Evolutionary conservation across 139 green algal genomes (phyloP).

Genomic region (Mesotaenium endlicherianum): DNA sequence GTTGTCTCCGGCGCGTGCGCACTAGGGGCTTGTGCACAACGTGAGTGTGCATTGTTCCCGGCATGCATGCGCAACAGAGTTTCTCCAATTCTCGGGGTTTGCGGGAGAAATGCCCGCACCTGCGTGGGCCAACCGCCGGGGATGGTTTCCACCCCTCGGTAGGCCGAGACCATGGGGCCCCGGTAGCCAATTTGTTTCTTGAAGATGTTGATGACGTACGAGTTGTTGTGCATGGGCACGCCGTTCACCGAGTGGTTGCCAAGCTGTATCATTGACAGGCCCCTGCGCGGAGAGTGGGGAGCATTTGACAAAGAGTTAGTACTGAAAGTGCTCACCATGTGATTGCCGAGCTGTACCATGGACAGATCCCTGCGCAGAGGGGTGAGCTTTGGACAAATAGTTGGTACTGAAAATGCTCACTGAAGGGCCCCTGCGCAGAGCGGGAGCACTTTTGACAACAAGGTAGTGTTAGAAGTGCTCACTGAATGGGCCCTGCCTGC

Average conservation of each 20-base stretch:
- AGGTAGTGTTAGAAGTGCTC: too few relatives aligned
- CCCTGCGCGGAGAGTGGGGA: neutral
- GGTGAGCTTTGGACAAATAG: too few relatives aligned
- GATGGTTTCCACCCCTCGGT: neutral
- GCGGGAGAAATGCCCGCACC: neutral
- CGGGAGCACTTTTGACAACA: too few relatives aligned
- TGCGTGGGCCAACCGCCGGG: slow-evolving; percentile 13
- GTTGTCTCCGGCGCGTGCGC: neutral
- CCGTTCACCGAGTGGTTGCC: neutral
- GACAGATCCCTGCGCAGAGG: too few relatives aligned
- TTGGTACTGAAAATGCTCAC: too few relatives aligned
- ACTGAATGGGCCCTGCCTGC: too few relatives aligned
- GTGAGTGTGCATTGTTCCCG: neutral
- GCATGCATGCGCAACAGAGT: neutral
- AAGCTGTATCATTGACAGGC: neutral
- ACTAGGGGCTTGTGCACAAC: neutral
- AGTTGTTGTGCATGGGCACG: slow-evolving; percentile 4
- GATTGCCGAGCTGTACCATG: too few relatives aligned
- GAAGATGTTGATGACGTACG: slow-evolving; percentile 20
- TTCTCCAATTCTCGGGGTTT: neutral
- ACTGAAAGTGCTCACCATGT: too few relatives aligned
- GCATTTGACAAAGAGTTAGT: too few relatives aligned
- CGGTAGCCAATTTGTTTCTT: neutral
- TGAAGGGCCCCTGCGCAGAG: too few relatives aligned
- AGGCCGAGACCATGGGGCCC: slow-evolving; percentile 1